Percentiles rank a stretch among this genome's conserved stretches.
Conservation (phyloP, 805 yeast species). For the Candida corydali region DNA sequence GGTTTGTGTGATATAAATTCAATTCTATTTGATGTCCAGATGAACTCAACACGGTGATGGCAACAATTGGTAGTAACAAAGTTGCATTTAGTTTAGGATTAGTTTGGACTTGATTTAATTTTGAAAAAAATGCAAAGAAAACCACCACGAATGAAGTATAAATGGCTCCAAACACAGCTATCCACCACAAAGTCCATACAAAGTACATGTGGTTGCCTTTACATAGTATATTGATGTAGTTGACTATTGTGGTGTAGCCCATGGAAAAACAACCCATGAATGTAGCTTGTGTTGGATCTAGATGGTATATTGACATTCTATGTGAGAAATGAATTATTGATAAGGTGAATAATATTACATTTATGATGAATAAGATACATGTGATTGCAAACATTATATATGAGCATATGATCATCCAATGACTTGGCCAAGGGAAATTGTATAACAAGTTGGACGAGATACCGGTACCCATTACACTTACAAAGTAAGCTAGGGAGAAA, state of each 20-base stretch:
- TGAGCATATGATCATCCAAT: conserved; percentile 57
- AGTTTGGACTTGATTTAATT: conserved; percentile 21
- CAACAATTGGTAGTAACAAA: conserved; percentile 69
- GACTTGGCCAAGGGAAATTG: conserved; percentile 59
- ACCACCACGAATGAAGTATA: conserved; percentile 59
- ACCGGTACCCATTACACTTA: conserved; percentile 83
- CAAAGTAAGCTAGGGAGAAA: conserved; percentile 56
- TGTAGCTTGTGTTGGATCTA: conserved; percentile 45
- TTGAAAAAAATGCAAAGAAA: conserved; percentile 42
- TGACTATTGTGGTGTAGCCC: conserved; percentile 69
- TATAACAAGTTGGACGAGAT: conserved; percentile 60
- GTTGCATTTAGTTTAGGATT: conserved; percentile 45
- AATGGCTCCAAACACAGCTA: conserved; percentile 51
- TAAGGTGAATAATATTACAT: conserved; percentile 38
- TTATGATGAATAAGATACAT: conserved; percentile 41
- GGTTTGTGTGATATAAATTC: conserved; percentile 37
- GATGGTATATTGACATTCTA: conserved; percentile 14
- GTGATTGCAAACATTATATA: conserved; percentile 62
- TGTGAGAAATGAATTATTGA: conserved; percentile 37
- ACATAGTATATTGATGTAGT: conserved; percentile 42
- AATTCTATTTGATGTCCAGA: conserved; percentile 56
- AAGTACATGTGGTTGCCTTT: conserved; percentile 6
- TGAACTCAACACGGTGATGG: conserved; percentile 72
- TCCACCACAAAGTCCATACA: conserved; percentile 69
- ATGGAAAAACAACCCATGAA: conserved; percentile 78